Conservation (phyloP, 2,329 filamentous ascomycete genomes). For the Aureobasidium pullulans region DNA sequence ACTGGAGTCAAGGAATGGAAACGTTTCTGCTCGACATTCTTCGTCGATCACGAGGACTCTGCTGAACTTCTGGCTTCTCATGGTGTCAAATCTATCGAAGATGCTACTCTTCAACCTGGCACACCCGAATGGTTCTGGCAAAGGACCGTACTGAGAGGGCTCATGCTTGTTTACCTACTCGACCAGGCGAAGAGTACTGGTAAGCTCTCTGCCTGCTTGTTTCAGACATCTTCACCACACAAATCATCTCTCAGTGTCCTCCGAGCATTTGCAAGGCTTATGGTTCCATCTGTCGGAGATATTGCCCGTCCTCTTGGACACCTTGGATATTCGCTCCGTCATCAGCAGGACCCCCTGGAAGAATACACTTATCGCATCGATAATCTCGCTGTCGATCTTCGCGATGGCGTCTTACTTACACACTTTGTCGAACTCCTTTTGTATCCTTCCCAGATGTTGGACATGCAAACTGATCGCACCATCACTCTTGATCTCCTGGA, state of each 20-base stretch:
- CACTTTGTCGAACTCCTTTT: constrained; percentile 53
- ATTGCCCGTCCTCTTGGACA: constrained; percentile 48
- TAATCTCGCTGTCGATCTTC: constrained; percentile 56
- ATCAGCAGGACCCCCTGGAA: constrained; percentile 50
- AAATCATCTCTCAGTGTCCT: constrained; percentile 52
- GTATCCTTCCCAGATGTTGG: constrained; percentile 30
- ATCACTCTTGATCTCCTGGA: constrained; percentile 40
- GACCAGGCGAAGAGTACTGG: constrained; percentile 45
- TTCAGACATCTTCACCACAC: constrained; percentile 43
- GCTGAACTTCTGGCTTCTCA: not conserved
- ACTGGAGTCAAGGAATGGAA: constrained; percentile 19
- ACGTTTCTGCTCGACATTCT: constrained; percentile 48
- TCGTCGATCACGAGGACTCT: constrained; percentile 51
- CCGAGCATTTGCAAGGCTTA: constrained; percentile 43
- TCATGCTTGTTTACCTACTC: constrained; percentile 54
- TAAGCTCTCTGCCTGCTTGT: constrained; percentile 37
- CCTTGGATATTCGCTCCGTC: constrained; percentile 48
- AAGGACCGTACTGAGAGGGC: constrained; percentile 49
- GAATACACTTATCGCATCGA: constrained; percentile 52
- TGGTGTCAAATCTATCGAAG: not conserved
- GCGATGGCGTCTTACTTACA: constrained; percentile 54
- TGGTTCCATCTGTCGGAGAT: constrained; percentile 54
- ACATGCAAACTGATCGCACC: constrained; percentile 26
- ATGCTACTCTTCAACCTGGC: constrained; percentile 25
- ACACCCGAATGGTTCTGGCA: constrained; percentile 44